phyloP scores from a whole-genome alignment of 2,329 filamentous ascomycete species.

The Neonectria neomacrospora region DNA sequence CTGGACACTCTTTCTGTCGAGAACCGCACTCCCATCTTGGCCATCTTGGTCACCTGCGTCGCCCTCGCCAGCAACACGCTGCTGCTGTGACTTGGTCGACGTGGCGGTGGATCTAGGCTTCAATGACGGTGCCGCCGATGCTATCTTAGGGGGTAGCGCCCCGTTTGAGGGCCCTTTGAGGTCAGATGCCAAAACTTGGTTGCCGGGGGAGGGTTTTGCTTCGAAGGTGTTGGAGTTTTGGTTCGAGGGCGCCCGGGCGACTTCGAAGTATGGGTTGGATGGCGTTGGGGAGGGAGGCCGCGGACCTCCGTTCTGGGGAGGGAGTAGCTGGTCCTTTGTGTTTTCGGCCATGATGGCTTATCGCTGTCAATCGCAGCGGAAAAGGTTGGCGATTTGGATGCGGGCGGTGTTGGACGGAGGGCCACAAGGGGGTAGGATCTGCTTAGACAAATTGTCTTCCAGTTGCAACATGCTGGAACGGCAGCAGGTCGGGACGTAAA shows the following conservation, averaged over 20 bases:
- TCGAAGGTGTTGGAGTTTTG: constrained; percentile 36
- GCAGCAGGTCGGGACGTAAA: constrained; percentile 10
- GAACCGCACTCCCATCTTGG: constrained; percentile 30
- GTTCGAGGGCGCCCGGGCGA: constrained; percentile 29
- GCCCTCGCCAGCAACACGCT: constrained; percentile 36
- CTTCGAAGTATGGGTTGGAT: constrained; percentile 33
- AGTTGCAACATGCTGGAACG: constrained; percentile 40
- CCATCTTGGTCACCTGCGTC: constrained; percentile 34
- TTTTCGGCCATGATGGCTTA: constrained; percentile 38
- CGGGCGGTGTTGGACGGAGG: constrained; percentile 18
- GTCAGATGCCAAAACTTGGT: constrained; percentile 26
- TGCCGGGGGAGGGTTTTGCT: constrained; percentile 15
- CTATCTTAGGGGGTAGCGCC: constrained; percentile 11
- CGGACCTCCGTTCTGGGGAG: constrained; percentile 35
- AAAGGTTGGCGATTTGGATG: constrained; percentile 16
- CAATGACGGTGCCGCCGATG: constrained; percentile 29
- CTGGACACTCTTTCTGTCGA: constrained; percentile 73
- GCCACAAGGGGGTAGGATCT: constrained; percentile 25
- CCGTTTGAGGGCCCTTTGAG: constrained; percentile 25
- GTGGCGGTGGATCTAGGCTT: constrained; percentile 37
- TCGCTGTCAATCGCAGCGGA: constrained; percentile 25
- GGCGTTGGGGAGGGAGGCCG: constrained; percentile 34
- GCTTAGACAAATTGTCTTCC: constrained; percentile 25
- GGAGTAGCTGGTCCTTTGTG: constrained; percentile 36
- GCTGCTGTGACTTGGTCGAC: constrained; percentile 39